Conservation (phyloP, 2,329 filamentous ascomycete genomes). For the Diaporthe humulicola region DNA sequence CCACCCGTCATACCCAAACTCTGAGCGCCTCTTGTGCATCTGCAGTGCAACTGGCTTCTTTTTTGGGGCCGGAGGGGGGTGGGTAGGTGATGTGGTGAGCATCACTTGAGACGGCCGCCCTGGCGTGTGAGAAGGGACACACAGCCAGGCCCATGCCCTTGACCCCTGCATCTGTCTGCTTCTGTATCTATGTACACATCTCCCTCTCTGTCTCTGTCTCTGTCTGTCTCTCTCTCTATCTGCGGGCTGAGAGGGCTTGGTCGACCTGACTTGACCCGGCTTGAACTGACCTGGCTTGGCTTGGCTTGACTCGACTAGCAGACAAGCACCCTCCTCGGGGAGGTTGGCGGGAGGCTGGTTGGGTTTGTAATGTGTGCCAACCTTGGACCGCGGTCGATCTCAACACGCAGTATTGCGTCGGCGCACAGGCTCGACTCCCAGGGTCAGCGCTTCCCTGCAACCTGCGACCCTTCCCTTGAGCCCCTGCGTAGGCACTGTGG, state of each 20-base stretch:
- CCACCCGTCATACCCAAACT: background rate
- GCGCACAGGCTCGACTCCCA: conserved; percentile 25
- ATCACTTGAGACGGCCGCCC: conserved; percentile 31
- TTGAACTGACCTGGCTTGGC: background rate
- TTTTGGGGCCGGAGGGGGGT: conserved; percentile 12
- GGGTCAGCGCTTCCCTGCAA: conserved; percentile 27
- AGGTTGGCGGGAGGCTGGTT: conserved; percentile 6
- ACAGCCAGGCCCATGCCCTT: conserved; percentile 7
- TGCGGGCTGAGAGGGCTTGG: background rate
- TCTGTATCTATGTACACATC: background rate
- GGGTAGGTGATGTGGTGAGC: conserved; percentile 9
- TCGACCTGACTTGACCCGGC: background rate
- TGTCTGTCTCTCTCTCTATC: background rate
- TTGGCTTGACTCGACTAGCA: background rate
- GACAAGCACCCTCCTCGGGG: background rate
- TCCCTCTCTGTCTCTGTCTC: background rate
- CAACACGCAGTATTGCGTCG: conserved; percentile 13
- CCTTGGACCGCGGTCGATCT: background rate
- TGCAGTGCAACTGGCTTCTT: background rate
- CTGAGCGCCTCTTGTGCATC: background rate
- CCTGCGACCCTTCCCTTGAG: conserved; percentile 21
- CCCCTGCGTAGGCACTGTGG: conserved; percentile 27
- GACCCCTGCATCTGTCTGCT: conserved; percentile 6
- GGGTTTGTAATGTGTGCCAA: conserved; percentile 18
- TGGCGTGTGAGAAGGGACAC: conserved; percentile 14